These are phyloP conservation scores for Talaromyces sp. DNA, from an alignment of 2,329 filamentous ascomycete genomes.

Conservation along the genomic window DNA sequence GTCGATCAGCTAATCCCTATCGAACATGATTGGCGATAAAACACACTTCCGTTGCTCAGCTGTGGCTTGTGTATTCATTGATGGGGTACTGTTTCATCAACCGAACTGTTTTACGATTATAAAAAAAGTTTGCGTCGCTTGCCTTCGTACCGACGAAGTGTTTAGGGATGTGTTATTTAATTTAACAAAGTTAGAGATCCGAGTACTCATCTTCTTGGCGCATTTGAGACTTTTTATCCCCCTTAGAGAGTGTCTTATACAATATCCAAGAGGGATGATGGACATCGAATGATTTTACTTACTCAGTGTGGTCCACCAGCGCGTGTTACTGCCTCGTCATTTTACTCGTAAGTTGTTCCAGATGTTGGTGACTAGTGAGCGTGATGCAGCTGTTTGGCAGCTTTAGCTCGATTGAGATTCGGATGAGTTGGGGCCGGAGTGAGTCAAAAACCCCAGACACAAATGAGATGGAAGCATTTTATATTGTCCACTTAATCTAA, in stretches of 20 bases:
- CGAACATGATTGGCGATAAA: not conserved
- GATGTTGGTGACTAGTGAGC: not conserved
- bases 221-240: not conserved
- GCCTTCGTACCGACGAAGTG: not conserved
- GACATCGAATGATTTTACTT: not conserved
- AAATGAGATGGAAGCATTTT: too few relatives aligned
- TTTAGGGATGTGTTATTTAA: not conserved
- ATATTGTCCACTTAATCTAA: not conserved
- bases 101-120: too few relatives aligned
- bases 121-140: not conserved
- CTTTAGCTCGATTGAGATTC: not conserved
- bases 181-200: not conserved
- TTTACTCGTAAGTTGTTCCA: not conserved
- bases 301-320: not conserved
- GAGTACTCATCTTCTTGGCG: not conserved
- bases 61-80: not conserved
- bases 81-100: not conserved
- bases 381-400: not conserved
- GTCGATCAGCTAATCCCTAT: not conserved
- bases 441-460: not conserved
- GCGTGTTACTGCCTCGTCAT: slow-evolving; percentile 12
- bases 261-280: too few relatives aligned
- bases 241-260: not conserved
- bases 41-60: not conserved
- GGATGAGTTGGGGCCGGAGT: not conserved